Conservation (phyloP, 202 grass and related monocot species). For the Panicum hallii region DNA sequence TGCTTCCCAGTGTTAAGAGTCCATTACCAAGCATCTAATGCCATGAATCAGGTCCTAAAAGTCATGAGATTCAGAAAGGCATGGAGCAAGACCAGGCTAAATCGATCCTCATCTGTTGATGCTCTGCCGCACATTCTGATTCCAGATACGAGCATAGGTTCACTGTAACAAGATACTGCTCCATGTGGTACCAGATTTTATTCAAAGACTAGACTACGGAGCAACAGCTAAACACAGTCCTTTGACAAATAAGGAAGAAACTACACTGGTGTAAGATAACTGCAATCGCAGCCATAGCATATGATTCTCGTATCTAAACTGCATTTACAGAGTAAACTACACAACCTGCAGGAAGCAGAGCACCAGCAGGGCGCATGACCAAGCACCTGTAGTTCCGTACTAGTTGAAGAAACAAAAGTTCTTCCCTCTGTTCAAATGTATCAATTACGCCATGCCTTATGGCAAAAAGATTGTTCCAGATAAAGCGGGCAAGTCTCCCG, state of each 20-base stretch:
- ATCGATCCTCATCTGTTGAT: neutral
- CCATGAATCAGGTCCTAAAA: conserved; percentile 1
- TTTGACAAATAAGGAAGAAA: neutral
- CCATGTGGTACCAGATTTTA: neutral
- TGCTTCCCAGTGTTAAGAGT: neutral
- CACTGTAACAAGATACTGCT: neutral
- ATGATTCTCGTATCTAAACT: neutral
- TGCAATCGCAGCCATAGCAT: neutral
- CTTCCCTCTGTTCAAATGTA: neutral
- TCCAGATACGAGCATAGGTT: conserved; percentile 7
- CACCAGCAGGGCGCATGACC: neutral
- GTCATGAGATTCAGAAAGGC: neutral
- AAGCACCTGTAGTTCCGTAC: neutral
- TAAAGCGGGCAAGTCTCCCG: neutral
- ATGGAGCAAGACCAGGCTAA: neutral
- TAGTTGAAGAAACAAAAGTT: conserved; percentile 3
- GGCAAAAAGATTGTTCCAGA: neutral
- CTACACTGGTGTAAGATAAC: neutral
- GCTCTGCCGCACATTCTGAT: neutral
- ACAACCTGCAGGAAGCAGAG: neutral
- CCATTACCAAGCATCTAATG: neutral
- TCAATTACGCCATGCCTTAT: neutral
- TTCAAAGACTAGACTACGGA: neutral
- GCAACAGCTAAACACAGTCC: neutral
- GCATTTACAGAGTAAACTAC: neutral